Base-by-base conservation (phyloP, 2,329 filamentous ascomycete species). In the Diaporthe capsici region DNA sequence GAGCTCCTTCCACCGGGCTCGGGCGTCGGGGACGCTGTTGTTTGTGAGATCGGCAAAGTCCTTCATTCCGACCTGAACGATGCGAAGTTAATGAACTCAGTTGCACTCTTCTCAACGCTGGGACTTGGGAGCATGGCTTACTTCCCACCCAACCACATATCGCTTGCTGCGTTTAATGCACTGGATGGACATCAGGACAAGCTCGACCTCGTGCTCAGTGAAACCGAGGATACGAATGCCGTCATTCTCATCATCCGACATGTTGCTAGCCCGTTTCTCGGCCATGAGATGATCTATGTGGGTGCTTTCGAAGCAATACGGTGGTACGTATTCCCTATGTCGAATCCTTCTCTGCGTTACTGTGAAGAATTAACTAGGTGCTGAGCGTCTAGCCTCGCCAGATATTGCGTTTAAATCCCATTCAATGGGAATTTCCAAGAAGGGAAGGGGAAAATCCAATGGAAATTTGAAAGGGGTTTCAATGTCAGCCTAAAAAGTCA, bases 101-200 rank as follows among this genome's bases (percentile, higher is more conserved):
- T 31, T 44, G 37, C 15, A 3, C 39, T 31, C 39, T 63, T 13
- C 5, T 7, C 22, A 5, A 3, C 4, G 2, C 3, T 13, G 37
- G 10, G 25, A 63, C 3, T 1, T 44, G 6, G 60, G 7, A 2
- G n/a, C 13, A 15, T 15, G 8, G 31, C 60, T 63, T 63, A 63
- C 60, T 47, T 63, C 60, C 60, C 60, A 63, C 12, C 60, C 60
- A n/a, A 2, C 25, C 1, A 3, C 12, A 7, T 20, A 44, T 17
- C 60, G 60, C 60, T 47, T 63, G 60, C 39, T 63, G 5, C 20
- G 9, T 63, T 63, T 63, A 15, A 63, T 63, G n/a, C 39, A 63
- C n/a, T 63, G 60, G 39, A 63, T 12, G 17, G 60, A 63, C 60
- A 63, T 44, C n/a, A 63, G 60, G n/a, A 44, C 20, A 10, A 63